Evolutionary conservation across 352 stramenopile species (phyloP), one percentile per base, ranked within the genome.

Genomic region (Globisporangium spinosum): DNA sequence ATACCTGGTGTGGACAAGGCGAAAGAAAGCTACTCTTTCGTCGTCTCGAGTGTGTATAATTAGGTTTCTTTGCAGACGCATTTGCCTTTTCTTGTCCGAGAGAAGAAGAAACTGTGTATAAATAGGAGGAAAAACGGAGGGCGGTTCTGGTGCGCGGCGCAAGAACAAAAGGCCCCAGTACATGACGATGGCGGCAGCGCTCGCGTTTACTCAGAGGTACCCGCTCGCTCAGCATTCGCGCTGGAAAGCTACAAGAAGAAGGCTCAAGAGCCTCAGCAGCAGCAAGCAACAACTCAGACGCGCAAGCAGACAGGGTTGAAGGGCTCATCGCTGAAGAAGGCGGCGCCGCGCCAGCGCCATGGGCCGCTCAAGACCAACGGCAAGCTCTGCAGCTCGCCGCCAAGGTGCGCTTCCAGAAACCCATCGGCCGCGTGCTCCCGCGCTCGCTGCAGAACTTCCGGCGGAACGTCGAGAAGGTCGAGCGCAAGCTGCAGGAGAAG

Each of bases 401-500:
- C 74, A 35, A 89, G 38, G 69, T 90, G 3, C 62, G 60, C 45
- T 92, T 92, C 67, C 74, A 82, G 54, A 82, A 92, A 29, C 84
- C 84, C 29, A 85, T 92, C 47, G 82, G 84, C 1, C 78, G 72
- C 59, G 62, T 69, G 34, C 70, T 91, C 59, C 85, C 85, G 51
- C 27, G 73, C 51, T 89, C 82, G 67, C 74, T 91, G 32, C 82
- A 86, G 49, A 87, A 82, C 38, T 92, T 92, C 68, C 83, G 83
- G 17, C 93, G 86, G 86, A 82, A 80, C 64, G 82, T 90, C 17
- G 77, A 90, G 70, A 92, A 94, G 57, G 85, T 93, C 45, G 83
- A 93, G 70, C 79, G 82, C 64, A 91, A 93, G 65, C 70, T 94
- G 43, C 86, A 92, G 71, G 85, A 92, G 62, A 94, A 93, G 62